These are phyloP conservation scores for Syzygium malaccense DNA, from an alignment of 441 rosid genomes.

Conservation along the genomic window DNA sequence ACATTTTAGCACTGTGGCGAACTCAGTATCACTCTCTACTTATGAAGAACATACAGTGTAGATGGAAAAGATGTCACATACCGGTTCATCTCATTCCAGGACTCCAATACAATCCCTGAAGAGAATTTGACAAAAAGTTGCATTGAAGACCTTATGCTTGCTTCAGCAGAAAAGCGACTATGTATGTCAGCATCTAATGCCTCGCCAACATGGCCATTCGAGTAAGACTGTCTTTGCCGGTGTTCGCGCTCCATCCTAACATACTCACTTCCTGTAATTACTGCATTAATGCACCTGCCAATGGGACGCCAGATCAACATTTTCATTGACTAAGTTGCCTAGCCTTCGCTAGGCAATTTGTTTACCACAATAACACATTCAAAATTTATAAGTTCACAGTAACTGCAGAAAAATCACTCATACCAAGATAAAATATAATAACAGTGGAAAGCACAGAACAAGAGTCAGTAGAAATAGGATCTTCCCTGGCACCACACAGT, in stretches of 20 bases:
- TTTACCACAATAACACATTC: background rate
- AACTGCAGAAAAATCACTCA: background rate
- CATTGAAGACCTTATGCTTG: slow-evolving; percentile 90
- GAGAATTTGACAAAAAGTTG: slow-evolving; percentile 87
- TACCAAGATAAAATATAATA: background rate
- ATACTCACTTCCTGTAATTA: slow-evolving; percentile 87
- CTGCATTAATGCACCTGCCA: slow-evolving; percentile 87
- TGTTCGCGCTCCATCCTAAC: slow-evolving; percentile 83
- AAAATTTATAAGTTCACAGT: background rate
- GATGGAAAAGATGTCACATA: slow-evolving; percentile 13
- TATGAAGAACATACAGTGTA: background rate
- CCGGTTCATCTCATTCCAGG: slow-evolving; percentile 88
- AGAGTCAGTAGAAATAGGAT: background rate
- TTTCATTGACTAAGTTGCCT: background rate
- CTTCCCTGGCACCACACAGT: background rate
- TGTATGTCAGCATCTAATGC: slow-evolving; percentile 65
- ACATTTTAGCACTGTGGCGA: background rate
- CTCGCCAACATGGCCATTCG: slow-evolving; percentile 66
- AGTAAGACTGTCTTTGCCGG: slow-evolving; percentile 61
- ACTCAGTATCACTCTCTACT: background rate
- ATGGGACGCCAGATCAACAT: background rate
- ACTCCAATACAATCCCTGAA: slow-evolving; percentile 78
- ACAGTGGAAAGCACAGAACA: background rate
- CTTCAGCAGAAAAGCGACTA: slow-evolving; percentile 70
- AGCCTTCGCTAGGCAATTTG: background rate